phyloP scores from a whole-genome alignment of 2,329 filamentous ascomycete genomes.

The Talaromyces sp. region DNA sequence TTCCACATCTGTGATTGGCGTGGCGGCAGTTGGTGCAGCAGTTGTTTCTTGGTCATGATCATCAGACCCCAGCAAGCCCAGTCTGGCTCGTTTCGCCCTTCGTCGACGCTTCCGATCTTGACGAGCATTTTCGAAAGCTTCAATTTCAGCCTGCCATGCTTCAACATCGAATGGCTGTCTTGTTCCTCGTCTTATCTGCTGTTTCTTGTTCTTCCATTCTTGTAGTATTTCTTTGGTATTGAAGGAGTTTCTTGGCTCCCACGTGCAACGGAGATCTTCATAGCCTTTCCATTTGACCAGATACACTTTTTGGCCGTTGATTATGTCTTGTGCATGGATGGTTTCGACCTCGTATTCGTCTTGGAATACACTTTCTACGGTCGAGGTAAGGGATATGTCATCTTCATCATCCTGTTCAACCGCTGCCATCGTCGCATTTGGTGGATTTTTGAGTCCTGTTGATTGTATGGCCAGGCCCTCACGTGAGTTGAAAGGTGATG shows the following conservation, averaged over 20 bases:
- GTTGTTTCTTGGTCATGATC: background rate
- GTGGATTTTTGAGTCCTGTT: background rate
- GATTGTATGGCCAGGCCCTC: background rate
- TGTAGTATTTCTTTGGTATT: constrained; percentile 35
- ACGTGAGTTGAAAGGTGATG: background rate
- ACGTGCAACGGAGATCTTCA: constrained; percentile 54
- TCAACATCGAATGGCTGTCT: constrained; percentile 32
- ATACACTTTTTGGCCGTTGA: constrained; percentile 44
- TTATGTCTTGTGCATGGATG: constrained; percentile 15
- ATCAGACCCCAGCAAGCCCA: constrained; percentile 19
- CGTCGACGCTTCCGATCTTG: constrained; percentile 28
- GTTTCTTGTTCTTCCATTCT: constrained; percentile 40
- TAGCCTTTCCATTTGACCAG: constrained; percentile 66
- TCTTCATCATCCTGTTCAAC: constrained; percentile 47
- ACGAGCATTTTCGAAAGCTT: constrained; percentile 23
- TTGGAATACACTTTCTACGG: constrained; percentile 40
- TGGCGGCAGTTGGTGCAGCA: background rate
- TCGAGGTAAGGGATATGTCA: constrained; percentile 58
- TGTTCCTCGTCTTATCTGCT: constrained; percentile 30
- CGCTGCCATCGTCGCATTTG: background rate
- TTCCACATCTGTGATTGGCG: background rate
- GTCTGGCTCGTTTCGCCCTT: constrained; percentile 27
- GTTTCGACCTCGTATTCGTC: constrained; percentile 50
- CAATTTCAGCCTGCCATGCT: constrained; percentile 28
- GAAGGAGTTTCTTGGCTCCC: constrained; percentile 50